Base-by-base conservation (phyloP, 2,329 filamentous ascomycete genomes). In the Fusarium tricinctum region DNA sequence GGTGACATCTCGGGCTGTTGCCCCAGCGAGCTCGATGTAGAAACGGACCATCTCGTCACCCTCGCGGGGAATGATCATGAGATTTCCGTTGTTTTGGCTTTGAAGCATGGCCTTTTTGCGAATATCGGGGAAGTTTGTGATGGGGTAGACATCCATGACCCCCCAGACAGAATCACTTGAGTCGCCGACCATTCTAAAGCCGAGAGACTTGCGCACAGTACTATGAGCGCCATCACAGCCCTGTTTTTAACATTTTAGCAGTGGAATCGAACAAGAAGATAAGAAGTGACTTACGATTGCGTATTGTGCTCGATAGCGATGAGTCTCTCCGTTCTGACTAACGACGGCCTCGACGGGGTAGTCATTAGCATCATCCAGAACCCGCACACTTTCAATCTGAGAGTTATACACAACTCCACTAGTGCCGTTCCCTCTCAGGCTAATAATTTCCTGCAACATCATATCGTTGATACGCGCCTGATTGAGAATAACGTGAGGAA, bases 401-500 rank as follows among this genome's bases (percentile, higher is more conserved):
- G 51, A 64, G 9, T 66, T 49, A 15, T 73, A 73, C 17, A 47
- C 22, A 13, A 73, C 60, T 0, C 56, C 63, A 23, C 50, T 38
- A 0, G 40, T 54, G 0, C 54, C 39, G 44, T 48, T 58, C 17
- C 30, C 56, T 7, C 57, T 53, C 14, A 51, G 8, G 0, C 59
- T 22, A 4, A 73, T 63, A 1, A 70, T 63, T 9, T 73, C 68
- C 3, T 72, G 64, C 0, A 73, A 45, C 28, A 73, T 69, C 3
- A 72, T 48, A 3, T 73, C 70, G 14, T 64, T 64, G 0, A 73
- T 73, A 0, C 68, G 68, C 0, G 71, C 71, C 6, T 73, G 71
- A 68, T 92, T 90, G 14, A 93, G 76, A 3, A 92, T 88, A 2
- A 89, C 85, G 74, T 92, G 86, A 58, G 88, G 86, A 68, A 91